Conservation (phyloP, 345 rosid species). For the Limnanthes douglasii region DNA sequence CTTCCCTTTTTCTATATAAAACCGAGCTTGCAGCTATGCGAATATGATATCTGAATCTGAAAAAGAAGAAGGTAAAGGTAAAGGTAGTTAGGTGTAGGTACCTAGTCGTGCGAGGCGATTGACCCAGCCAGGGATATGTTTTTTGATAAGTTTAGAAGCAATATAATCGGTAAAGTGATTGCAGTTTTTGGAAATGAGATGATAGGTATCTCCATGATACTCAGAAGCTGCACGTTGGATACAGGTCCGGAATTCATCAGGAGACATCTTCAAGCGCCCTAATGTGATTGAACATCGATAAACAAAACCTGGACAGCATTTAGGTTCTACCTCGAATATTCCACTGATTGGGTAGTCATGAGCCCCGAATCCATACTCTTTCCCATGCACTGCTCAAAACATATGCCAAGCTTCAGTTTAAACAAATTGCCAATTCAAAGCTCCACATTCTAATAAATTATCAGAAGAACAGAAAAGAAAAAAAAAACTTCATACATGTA, state of each 20-base stretch:
- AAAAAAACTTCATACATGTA: too few relatives aligned
- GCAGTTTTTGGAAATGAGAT: slow-evolving; percentile 70
- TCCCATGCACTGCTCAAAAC: slow-evolving; percentile 54
- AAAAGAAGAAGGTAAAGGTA: not conserved
- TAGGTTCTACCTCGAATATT: slow-evolving; percentile 73
- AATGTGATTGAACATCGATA: slow-evolving; percentile 37
- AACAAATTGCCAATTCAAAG: not conserved
- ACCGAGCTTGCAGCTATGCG: too few relatives aligned
- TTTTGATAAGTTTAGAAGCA: slow-evolving; percentile 35
- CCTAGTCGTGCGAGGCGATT: slow-evolving; percentile 72
- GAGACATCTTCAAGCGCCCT: slow-evolving; percentile 31
- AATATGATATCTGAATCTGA: not conserved
- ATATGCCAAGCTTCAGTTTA: not conserved
- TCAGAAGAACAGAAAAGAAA: too few relatives aligned
- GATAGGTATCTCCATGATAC: slow-evolving; percentile 73
- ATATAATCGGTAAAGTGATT: slow-evolving; percentile 66
- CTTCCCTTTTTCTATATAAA: too few relatives aligned
- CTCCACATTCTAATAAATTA: not conserved
- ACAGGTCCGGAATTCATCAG: slow-evolving; percentile 33
- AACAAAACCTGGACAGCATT: slow-evolving; percentile 51
- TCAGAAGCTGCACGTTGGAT: slow-evolving; percentile 52
- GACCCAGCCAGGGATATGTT: slow-evolving; percentile 58
- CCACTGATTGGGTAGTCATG: slow-evolving; percentile 69
- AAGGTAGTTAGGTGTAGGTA: slow-evolving; percentile 4
- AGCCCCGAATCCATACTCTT: slow-evolving; percentile 69